Evolutionary conservation across 495 filamentous ascomycete genomes (phyloP).

Genomic region (Haplographium delicatum): DNA sequence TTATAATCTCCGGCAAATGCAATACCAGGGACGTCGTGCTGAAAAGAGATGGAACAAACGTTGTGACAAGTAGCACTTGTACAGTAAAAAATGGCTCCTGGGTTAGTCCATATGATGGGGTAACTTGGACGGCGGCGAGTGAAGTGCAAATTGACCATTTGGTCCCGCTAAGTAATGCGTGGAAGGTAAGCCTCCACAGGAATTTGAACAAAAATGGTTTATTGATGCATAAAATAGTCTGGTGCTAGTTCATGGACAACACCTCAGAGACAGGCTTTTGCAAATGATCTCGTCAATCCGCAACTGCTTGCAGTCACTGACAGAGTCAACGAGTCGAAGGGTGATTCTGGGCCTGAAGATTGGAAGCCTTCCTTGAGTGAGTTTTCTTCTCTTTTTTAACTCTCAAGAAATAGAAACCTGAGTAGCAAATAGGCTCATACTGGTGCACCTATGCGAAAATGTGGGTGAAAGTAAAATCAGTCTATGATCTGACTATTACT

Average conservation of each 20-base stretch:
- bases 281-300: constrained; percentile 65
- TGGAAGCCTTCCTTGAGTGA: constrained; percentile 67
- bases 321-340: constrained; percentile 64
- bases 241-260: constrained; percentile 57
- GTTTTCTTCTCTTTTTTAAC: constrained; percentile 11
- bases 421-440: constrained; percentile 38
- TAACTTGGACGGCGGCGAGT: constrained; percentile 56
- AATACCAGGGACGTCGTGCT: constrained; percentile 62
- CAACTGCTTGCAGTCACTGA: constrained; percentile 72
- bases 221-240: constrained; percentile 27
- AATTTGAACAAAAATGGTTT: background rate
- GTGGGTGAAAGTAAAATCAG: constrained; percentile 66
- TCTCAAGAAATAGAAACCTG: too few species aligned
- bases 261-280: constrained; percentile 54
- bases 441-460: constrained; percentile 70
- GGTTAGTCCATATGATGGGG: constrained; percentile 64
- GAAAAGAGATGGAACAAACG: constrained; percentile 58
- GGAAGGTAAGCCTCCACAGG: constrained; percentile 59
- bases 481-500: constrained; percentile 54
- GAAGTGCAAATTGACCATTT: constrained; percentile 75
- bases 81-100: constrained; percentile 54
- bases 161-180: constrained; percentile 68
- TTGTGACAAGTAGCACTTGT: constrained; percentile 47
- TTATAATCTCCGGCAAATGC: constrained; percentile 55
- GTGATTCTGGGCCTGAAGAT: constrained; percentile 60